These are phyloP conservation scores for Flaveria linearis DNA, from an alignment of 129 eudicot species.

Conservation along the genomic window DNA sequence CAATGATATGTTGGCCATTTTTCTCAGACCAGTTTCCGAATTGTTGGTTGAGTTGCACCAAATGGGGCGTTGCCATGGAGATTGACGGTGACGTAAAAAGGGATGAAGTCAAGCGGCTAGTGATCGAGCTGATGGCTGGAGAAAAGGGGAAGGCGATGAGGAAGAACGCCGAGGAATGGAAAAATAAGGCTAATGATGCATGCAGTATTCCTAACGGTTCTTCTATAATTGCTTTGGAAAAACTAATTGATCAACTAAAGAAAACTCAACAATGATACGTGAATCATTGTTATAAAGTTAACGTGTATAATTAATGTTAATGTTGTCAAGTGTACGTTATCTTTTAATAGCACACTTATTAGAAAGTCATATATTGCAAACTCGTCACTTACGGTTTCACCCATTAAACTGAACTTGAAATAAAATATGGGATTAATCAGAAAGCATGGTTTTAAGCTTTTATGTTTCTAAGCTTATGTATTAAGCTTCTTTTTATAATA, in stretches of 20 bases:
- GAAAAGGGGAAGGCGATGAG: conserved; percentile 32
- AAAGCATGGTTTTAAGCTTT: too few species aligned
- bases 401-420: too few species aligned
- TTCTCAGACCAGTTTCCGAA: conserved; percentile 34
- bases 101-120: conserved; percentile 34
- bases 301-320: too few species aligned
- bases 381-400: background rate
- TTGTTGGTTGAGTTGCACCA: conserved; percentile 37
- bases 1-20: conserved; percentile 40
- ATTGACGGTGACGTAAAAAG: conserved; percentile 34
- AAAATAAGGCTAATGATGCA: conserved; percentile 40
- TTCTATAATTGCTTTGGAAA: conserved; percentile 32
- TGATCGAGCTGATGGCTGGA: conserved; percentile 38
- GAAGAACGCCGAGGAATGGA: conserved; percentile 23
- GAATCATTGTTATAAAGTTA: background rate
- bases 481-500: too few species aligned
- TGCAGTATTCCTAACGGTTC: conserved; percentile 34
- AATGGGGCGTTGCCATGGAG: conserved; percentile 49
- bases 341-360: background rate
- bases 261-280: background rate
- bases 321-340: background rate
- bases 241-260: conserved; percentile 21
- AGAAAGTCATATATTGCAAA: background rate
- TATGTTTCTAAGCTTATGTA: too few species aligned
- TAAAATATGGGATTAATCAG: too few species aligned